A percentile compares a stretch with the other conserved stretches of the same genome.
phyloP scores from a whole-genome alignment of 805 yeast genomes.

The Yarrowia yakushimensis region DNA sequence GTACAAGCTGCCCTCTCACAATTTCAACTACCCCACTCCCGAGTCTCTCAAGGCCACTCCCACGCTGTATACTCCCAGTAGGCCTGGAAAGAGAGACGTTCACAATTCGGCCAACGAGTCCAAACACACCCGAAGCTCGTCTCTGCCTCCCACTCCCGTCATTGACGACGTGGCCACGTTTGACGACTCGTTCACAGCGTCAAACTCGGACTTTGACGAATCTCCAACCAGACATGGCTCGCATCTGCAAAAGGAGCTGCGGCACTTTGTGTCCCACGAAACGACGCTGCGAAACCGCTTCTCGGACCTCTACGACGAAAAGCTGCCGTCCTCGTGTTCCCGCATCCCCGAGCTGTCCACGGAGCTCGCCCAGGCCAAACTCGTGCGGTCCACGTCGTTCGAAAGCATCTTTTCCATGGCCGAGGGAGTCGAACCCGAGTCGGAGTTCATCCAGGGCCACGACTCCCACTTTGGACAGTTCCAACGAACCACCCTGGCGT shows the following conservation, averaged over 20 bases:
- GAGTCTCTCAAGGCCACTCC: conserved; percentile 4
- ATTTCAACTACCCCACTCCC: conserved; percentile 12
- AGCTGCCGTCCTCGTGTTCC: background rate
- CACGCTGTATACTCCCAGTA: background rate
- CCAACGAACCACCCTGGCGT: background rate
- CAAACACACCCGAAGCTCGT: background rate
- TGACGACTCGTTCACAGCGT: background rate
- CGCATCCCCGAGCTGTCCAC: conserved; percentile 16
- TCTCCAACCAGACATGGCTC: conserved; percentile 3
- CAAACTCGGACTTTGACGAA: background rate
- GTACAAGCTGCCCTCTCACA: background rate
- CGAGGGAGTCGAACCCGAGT: background rate
- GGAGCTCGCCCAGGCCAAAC: conserved; percentile 9
- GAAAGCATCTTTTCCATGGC: conserved; percentile 14
- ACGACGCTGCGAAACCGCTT: conserved; percentile 11
- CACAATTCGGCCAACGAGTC: background rate
- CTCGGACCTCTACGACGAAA: conserved; percentile 19
- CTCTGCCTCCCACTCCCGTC: conserved; percentile 8
- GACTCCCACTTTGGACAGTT: conserved; percentile 16
- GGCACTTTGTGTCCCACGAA: conserved; percentile 20
- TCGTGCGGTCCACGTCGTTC: conserved; percentile 13
- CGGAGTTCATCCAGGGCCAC: conserved; percentile 12
- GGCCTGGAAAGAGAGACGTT: background rate
- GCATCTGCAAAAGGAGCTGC: conserved; percentile 17
- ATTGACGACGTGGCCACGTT: conserved; percentile 3